A percentile compares a stretch with the other conserved stretches of the same genome.
phyloP scores from a whole-genome alignment of 2,329 filamentous ascomycete species.

The Apiospora sp. region DNA sequence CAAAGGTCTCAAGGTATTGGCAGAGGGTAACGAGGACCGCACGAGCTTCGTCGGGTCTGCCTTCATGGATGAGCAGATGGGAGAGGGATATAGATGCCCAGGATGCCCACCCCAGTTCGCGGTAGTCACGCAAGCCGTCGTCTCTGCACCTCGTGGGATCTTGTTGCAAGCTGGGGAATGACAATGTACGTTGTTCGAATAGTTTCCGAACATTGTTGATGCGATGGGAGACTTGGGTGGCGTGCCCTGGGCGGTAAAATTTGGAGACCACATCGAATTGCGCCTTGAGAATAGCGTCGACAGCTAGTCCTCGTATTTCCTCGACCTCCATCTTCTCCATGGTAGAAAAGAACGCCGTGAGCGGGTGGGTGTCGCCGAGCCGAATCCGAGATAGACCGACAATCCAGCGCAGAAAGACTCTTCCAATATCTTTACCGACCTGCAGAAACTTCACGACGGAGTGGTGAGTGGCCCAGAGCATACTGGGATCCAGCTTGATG shows the following conservation, averaged over 20 bases:
- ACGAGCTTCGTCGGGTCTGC: not conserved
- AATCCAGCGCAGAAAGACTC: slow-evolving; percentile 13
- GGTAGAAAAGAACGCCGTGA: not conserved
- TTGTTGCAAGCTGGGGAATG: not conserved
- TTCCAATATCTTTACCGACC: not conserved
- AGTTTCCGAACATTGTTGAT: not conserved
- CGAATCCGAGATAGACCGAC: not conserved
- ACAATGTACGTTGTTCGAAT: not conserved
- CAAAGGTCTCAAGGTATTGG: not conserved
- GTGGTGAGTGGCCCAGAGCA: not conserved
- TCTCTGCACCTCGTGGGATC: not conserved
- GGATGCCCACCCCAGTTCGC: not conserved
- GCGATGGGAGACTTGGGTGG: not conserved
- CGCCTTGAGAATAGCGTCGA: not conserved
- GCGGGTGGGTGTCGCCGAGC: not conserved
- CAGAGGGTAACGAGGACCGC: not conserved
- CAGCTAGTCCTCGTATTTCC: not conserved
- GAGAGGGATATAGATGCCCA: not conserved
- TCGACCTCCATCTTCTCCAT: slow-evolving; percentile 3
- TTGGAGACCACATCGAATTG: not conserved
- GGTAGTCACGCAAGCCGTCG: slow-evolving; percentile 12
- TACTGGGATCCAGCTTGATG: not conserved
- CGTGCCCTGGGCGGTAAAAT: not conserved
- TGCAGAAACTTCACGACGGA: slow-evolving; percentile 6
- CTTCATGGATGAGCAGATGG: not conserved